A percentile compares a stretch with the other conserved stretches of the same genome.
phyloP scores from a whole-genome alignment of 768 basidiomycete species.

The Mycena polygramma region DNA sequence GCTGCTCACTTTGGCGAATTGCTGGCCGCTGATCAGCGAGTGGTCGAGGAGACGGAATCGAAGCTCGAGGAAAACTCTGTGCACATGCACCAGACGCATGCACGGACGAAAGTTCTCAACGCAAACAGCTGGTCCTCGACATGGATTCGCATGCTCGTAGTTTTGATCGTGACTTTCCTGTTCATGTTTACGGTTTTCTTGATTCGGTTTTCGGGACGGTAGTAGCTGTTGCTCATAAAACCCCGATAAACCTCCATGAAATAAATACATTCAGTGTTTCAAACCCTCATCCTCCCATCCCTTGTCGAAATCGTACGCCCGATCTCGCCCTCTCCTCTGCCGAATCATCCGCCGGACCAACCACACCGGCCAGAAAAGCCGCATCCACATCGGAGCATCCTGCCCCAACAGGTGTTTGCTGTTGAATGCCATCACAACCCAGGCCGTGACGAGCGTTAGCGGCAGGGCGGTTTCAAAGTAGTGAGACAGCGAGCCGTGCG shows the following conservation, averaged over 20 bases:
- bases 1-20: constrained; percentile 82
- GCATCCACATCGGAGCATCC: constrained; percentile 44
- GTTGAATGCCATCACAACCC: constrained; percentile 69
- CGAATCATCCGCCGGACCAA: constrained; percentile 32
- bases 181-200: constrained; percentile 81
- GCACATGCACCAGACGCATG: constrained; percentile 74
- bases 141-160: constrained; percentile 73
- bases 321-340: background rate
- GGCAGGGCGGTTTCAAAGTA: constrained; percentile 60
- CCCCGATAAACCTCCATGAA: no score
- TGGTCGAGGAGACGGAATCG: constrained; percentile 74
- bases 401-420: constrained; percentile 53
- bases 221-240: background rate
- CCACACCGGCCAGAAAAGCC: constrained; percentile 53
- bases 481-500: constrained; percentile 53
- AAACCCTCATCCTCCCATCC: no score
- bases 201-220: constrained; percentile 63
- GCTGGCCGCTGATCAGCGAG: constrained; percentile 79
- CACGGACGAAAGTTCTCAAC: constrained; percentile 70
- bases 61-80: constrained; percentile 83
- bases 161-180: constrained; percentile 75
- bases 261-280: no score
- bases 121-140: constrained; percentile 80
- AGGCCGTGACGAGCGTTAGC: constrained; percentile 65
- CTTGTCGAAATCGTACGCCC: no score